Evolutionary conservation across 2,329 filamentous ascomycete genomes (phyloP), one percentile per base, ranked within the genome.

Genomic region (Penicillium paneum): DNA sequence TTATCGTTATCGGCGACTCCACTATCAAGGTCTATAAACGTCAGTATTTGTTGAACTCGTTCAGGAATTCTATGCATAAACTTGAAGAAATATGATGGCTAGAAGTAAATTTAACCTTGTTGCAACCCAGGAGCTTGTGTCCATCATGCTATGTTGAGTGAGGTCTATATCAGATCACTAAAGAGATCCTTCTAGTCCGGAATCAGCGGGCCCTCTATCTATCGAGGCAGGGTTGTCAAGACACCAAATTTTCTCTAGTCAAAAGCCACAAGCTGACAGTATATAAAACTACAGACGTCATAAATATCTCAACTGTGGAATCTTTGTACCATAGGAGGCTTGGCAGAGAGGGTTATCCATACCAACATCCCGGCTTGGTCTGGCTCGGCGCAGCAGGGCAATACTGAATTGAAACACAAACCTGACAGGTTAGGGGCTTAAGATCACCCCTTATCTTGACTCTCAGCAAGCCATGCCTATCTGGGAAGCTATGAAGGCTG

Each of bases 1-100:
- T 51, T 54, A 54, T 54, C 52, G 52, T 51, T 54, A 54, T 54
- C 52, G 42, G 31, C 2, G 41, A 7, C 49, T 49, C 47, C 47
- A 34, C 36, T 49, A 49, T 49, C 19, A 39, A 29, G 36, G 19
- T 43, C 26, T 49, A 49, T 49, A 41, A n/a, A 31, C 2, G 15
- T 12, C 31, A 24, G 15, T 2, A 3, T 5, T 21, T 8, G 1
- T 29, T 19, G 26, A 8, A 31, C 8, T n/a, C 10, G 8, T 39
- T 31, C 7, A 1, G 12, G 34, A 5, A 21, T 8, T 48, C 5
- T 10, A 13, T 5, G 10, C 1, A n/a, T 24, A 8, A 5, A n/a
- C 2, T n/a, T 15, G 8, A 2, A 29, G n/a, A 12, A 24, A 24
- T 10, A 13, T 5, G 4, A 24, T 21, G 4, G 3, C 1, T 12